Evolutionary conservation across 805 yeast species (phyloP).

Genomic region (Metschnikowia lochheadii): DNA sequence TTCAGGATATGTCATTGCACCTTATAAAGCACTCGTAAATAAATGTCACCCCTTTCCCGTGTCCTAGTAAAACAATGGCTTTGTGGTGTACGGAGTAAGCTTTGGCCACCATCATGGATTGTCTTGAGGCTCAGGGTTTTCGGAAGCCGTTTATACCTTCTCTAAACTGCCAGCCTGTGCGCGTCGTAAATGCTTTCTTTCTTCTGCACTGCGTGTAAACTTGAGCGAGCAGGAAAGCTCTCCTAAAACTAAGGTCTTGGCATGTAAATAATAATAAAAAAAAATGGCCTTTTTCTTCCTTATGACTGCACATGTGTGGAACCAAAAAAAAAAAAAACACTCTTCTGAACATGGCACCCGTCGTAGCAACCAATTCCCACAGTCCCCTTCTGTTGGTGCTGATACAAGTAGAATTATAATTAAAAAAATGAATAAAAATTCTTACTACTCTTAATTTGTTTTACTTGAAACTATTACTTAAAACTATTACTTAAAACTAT

Average conservation of each 20-base stretch:
- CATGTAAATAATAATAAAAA: not conserved
- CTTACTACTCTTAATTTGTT: too few relatives aligned
- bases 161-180: not conserved
- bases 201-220: not conserved
- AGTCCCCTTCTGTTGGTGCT: too few relatives aligned
- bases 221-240: not conserved
- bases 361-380: not conserved
- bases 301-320: not conserved
- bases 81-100: not conserved
- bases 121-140: not conserved
- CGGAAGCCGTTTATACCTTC: slow-evolving; percentile 2
- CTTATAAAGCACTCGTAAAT: not conserved
- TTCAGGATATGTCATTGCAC: not conserved
- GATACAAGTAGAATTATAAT: too few relatives aligned
- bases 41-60: not conserved
- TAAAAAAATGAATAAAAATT: too few relatives aligned
- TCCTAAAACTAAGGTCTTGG: not conserved
- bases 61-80: not conserved
- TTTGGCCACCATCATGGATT: not conserved
- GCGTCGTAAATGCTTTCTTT: slow-evolving; percentile 4
- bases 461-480: too few relatives aligned
- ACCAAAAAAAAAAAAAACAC: not conserved
- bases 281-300: not conserved
- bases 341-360: not conserved
- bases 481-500: too few relatives aligned